Percentiles rank a stretch among this genome's conserved stretches.
Evolutionary conservation across 805 yeast species (phyloP).

Genomic region (Jamesozyma gamospora): DNA sequence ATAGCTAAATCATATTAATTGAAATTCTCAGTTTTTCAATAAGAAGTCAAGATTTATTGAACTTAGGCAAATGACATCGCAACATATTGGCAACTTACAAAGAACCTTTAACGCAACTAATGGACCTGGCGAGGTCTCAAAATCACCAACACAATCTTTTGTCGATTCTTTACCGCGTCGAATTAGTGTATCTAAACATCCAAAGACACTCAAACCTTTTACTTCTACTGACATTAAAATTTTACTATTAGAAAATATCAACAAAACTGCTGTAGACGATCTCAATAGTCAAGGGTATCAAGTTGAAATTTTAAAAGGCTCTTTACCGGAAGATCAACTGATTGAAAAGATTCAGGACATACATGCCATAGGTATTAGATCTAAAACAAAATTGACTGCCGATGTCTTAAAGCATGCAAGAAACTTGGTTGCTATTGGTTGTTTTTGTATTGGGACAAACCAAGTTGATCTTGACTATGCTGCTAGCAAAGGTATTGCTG

Average conservation of each 20-base stretch:
- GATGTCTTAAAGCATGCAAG: conserved; percentile 73
- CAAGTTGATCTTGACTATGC: conserved; percentile 90
- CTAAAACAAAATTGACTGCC: conserved; percentile 81
- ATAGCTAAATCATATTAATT: too few species aligned
- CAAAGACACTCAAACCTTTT: conserved; percentile 84
- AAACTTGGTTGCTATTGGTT: conserved; percentile 82
- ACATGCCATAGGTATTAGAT: conserved; percentile 95
- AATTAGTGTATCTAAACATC: conserved; percentile 31
- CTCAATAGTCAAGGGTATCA: conserved; percentile 87
- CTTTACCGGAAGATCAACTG: conserved; percentile 82
- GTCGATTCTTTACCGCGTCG: conserved; percentile 39
- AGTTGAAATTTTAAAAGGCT: conserved; percentile 81
- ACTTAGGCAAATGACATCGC: too few species aligned
- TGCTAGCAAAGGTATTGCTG: conserved; percentile 86
- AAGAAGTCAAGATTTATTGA: too few species aligned
- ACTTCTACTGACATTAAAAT: conserved; percentile 90
- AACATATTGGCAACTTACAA: neutral
- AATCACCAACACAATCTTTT: conserved; percentile 64
- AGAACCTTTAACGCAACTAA: neutral
- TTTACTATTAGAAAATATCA: conserved; percentile 81
- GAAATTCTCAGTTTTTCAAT: too few species aligned
- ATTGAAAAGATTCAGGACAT: conserved; percentile 86
- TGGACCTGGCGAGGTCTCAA: neutral
- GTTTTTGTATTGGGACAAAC: conserved; percentile 98
- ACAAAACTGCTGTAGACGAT: conserved; percentile 78